Evolutionary conservation across 441 rosid genomes (phyloP), one percentile per base, ranked within the genome.

Genomic region (Erysimum cheiri): DNA sequence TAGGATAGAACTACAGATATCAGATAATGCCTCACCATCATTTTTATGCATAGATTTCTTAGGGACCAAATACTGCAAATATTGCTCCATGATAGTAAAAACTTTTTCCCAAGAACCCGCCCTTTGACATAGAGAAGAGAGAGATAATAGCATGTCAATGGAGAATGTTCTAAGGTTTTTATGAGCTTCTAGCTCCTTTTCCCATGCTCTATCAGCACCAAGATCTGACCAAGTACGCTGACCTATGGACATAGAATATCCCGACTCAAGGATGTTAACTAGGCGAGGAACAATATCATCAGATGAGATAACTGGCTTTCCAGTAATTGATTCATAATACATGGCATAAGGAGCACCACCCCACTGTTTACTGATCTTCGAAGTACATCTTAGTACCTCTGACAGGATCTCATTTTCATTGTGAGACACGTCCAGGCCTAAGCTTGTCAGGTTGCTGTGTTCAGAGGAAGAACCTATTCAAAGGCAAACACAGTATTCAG

Each of bases 161-260:
- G 97, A 89, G 74, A 96, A 96, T 78, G 82, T 87, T 77, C 97
- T 86, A 65, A 86, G 82, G 72, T 83, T 88, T 83, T 84, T 91
- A 57, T 85, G 98, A 81, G 85, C 83, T 60, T 80, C 70, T 46
- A 75, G 79, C 72, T 85, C 92, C 81, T 90, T 87, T 79, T 84
- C 90, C 89, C 82, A 80, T 65, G 84, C 85, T 74, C 74, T 78
- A 78, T 87, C 97, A 77, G 86, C 77, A 60, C 90, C 86, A 70
- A 81, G 79, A 77, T 85, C 81, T 41, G 84, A 74, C 55, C 75
- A 68, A 47, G 78, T 78, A 53, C 74, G 74, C 46, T 78, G 76
- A 48, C 83, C 77, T 64, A 80, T 79, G 62, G 85, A 77, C 67
- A 85, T 79, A 73, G 81, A 76, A 80, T 86, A 89, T 73, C 99